These are phyloP conservation scores for Phoenix roebelenii DNA, from an alignment of 176 grass and related monocot species.

Conservation along the genomic window DNA sequence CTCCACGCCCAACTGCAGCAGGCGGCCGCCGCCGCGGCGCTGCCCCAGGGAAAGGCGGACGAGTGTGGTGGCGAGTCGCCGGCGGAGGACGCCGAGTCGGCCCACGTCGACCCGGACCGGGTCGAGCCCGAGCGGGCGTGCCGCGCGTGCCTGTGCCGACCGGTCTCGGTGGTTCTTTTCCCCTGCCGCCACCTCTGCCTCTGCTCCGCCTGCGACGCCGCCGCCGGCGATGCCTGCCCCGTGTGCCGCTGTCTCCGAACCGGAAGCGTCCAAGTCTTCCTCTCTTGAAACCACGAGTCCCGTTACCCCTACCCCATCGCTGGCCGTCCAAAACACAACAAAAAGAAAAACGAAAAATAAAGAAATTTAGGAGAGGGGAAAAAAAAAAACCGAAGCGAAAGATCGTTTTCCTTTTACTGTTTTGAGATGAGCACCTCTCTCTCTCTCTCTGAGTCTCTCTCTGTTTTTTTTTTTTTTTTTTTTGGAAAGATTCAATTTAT, in stretches of 20 bases:
- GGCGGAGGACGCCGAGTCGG: constrained; percentile 9
- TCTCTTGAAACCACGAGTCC: constrained; percentile 4
- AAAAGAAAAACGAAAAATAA: too few species aligned
- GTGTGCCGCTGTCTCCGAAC: not conserved
- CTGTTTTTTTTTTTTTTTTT: too few species aligned
- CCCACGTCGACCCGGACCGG: not conserved
- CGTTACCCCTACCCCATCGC: too few species aligned
- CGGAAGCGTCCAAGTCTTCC: constrained; percentile 7
- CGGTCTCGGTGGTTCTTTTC: constrained; percentile 5
- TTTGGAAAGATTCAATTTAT: too few species aligned
- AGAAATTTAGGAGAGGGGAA: too few species aligned
- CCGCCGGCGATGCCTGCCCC: not conserved
- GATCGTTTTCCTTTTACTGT: too few species aligned
- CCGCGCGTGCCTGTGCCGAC: constrained; percentile 6
- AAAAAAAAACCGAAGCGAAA: too few species aligned
- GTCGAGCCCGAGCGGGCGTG: not conserved
- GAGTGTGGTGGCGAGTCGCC: not conserved
- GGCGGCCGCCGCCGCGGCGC: not conserved
- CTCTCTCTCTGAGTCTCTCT: too few species aligned
- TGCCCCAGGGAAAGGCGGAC: not conserved
- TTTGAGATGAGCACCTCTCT: too few species aligned
- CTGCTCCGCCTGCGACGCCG: constrained; percentile 1
- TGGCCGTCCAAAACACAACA: not conserved
- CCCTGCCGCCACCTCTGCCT: constrained; percentile 19
- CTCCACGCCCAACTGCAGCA: constrained; percentile 8